Base-by-base conservation (phyloP, 306 rosid species). In the Inga leiocalycina region DNA sequence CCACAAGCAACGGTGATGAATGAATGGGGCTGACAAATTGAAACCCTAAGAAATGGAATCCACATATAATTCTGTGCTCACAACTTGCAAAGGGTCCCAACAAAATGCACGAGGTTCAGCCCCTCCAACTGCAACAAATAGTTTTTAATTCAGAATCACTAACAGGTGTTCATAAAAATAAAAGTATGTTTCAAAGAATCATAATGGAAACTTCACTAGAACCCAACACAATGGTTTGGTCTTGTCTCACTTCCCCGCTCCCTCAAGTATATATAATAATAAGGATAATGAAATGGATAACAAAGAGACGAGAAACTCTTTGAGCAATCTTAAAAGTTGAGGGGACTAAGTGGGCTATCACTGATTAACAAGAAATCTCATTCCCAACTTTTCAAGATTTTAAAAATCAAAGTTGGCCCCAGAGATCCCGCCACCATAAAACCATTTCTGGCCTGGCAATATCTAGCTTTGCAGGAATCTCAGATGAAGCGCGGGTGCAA, bases 231-330 rank as follows among this genome's bases (percentile, higher is more conserved):
- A 24, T 14, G 59, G 71, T 65, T 39, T 27, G 41, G 64, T 79
- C 49, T 73, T 79, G 56, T 68, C 64, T 83, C 86, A 65, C 22
- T 79, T 52, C 80, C 83, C 80, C 80, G 80, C 80, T 69, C 78
- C 81, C 54, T 65, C 8, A 12, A 4, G 37, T 10, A 12, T 37
- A 19, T 72, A 7, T 2, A 32, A 5, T 39, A 67, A 35, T 45
- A 57, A 20, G 65, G 15, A 57, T 57, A 59, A 10, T 59, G 66
- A 44, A n/a, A 71, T 71, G 54, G 67, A 56, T 68, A 24, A 12
- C 22, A 68, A 54, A 27, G 80, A 76, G 10, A 20, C 44, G 41
- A 20, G 68, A 52, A 32, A 45, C 48, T 77, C 24, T 27, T 35
- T 71, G 75, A 24, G 20, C 76, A 32, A 35, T 54, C 43, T 4